A percentile compares a stretch with the other conserved stretches of the same genome.
Conservation (phyloP, 2,329 filamentous ascomycete genomes). For the Scorias spongiosa region DNA sequence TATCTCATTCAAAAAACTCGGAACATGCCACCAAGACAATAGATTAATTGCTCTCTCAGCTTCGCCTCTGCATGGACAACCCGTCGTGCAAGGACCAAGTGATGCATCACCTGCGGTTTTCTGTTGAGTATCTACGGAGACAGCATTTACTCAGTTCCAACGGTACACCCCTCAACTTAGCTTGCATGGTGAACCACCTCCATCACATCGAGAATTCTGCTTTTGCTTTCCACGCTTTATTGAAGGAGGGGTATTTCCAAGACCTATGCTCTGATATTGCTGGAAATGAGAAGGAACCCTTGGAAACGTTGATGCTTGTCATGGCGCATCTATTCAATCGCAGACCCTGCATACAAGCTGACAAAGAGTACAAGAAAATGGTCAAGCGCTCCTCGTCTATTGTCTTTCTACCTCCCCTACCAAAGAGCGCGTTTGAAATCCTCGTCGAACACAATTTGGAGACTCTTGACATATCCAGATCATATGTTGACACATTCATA, state of each 20-base stretch:
- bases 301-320: conserved; percentile 50
- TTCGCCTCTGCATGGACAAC: conserved; percentile 55
- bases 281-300: conserved; percentile 32
- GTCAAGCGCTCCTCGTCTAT: conserved; percentile 44
- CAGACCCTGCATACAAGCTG: conserved; percentile 32
- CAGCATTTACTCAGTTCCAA: conserved; percentile 47
- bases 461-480: conserved; percentile 49
- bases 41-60: conserved; percentile 53
- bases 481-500: conserved; percentile 55
- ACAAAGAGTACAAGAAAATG: conserved; percentile 32
- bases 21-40: conserved; percentile 47
- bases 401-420: conserved; percentile 50
- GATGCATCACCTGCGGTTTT: conserved; percentile 64
- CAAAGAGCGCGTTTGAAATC: conserved; percentile 39
- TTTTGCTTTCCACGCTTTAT: conserved; percentile 61
- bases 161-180: conserved; percentile 57
- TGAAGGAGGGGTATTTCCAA: conserved; percentile 57
- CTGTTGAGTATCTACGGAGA: conserved; percentile 61
- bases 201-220: conserved; percentile 63
- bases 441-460: conserved; percentile 48
- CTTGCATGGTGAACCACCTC: conserved; percentile 53
- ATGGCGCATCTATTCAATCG: conserved; percentile 58
- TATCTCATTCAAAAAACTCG: conserved; percentile 50
- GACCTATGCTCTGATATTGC: conserved; percentile 44
- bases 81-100: conserved; percentile 52